A percentile compares a stretch with the other conserved stretches of the same genome.
Conservation (phyloP, 164 flowering plant species). For the Magnolia sinica region DNA sequence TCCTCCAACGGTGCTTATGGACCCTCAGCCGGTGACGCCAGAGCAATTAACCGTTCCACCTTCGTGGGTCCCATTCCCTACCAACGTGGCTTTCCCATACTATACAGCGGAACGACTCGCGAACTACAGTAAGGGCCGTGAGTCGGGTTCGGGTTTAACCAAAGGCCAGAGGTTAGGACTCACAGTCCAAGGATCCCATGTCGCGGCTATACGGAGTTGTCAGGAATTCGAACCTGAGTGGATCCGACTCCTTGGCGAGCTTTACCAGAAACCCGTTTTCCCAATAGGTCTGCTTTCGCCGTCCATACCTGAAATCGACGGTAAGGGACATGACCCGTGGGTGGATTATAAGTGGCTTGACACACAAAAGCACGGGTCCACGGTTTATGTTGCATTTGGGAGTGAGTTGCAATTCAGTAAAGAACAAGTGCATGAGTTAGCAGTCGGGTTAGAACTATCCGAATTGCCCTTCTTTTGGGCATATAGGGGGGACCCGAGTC, state of each 20-base stretch:
- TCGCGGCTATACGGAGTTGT: conserved; percentile 14
- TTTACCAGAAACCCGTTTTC: conserved; percentile 13
- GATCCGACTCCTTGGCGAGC: conserved; percentile 5
- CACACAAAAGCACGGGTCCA: conserved; percentile 5
- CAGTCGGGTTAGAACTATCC: conserved; percentile 30
- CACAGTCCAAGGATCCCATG: neutral
- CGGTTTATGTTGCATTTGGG: conserved; percentile 34
- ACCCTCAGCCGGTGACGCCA: neutral
- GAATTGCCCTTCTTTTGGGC: conserved; percentile 45
- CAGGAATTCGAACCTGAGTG: conserved; percentile 13
- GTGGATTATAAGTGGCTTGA: conserved; percentile 15
- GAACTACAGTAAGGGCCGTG: conserved; percentile 12
- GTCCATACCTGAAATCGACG: neutral
- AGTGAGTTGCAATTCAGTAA: conserved; percentile 25
- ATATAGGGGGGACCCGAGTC: conserved; percentile 9
- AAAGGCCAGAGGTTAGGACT: neutral
- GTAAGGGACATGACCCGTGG: conserved; percentile 16
- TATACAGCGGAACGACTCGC: conserved; percentile 5
- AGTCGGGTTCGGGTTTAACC: neutral
- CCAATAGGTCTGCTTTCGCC: conserved; percentile 16
- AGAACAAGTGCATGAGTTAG: conserved; percentile 27
- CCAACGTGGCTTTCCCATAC: neutral
- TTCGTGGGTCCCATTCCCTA: conserved; percentile 11
- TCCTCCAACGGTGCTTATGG: neutral
- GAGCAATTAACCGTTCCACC: neutral